Evolutionary conservation across 805 yeast species (phyloP).

Genomic region (Candida maris): DNA sequence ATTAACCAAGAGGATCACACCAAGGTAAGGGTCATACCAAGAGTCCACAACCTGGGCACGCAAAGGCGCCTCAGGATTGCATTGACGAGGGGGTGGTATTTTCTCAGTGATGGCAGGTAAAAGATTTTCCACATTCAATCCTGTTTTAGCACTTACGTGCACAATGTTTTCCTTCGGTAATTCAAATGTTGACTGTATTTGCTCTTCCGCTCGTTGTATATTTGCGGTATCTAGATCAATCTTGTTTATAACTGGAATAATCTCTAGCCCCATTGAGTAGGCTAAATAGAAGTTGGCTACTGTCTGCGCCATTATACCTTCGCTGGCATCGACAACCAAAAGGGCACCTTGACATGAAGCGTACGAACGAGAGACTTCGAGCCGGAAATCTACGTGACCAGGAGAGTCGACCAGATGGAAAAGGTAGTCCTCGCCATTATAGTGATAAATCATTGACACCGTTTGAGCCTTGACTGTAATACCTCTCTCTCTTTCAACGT

Average conservation of each 20-base stretch:
- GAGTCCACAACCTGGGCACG: conserved; percentile 89
- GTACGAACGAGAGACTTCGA: conserved; percentile 89
- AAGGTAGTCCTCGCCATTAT: conserved; percentile 68
- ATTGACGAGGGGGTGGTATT: conserved; percentile 56
- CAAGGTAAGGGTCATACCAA: conserved; percentile 92
- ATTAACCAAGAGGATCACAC: conserved; percentile 81
- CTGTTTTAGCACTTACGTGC: conserved; percentile 90
- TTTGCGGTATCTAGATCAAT: conserved; percentile 88
- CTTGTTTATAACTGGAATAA: conserved; percentile 88
- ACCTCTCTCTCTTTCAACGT: conserved; percentile 94
- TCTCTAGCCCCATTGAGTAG: conserved; percentile 72
- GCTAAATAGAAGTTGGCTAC: conserved; percentile 96
- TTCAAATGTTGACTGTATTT: conserved; percentile 82
- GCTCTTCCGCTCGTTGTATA: conserved; percentile 73
- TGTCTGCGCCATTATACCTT: conserved; percentile 97
- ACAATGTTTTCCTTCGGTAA: conserved; percentile 69
- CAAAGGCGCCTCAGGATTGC: conserved; percentile 49
- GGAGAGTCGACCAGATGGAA: conserved; percentile 95
- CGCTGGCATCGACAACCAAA: conserved; percentile 86
- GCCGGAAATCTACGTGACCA: conserved; percentile 94
- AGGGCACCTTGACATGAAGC: conserved; percentile 97
- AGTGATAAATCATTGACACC: conserved; percentile 82
- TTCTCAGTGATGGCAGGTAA: conserved; percentile 77
- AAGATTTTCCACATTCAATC: conserved; percentile 71
- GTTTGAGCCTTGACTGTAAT: conserved; percentile 97